Evolutionary conservation across 257 asterid species (phyloP), one percentile per base, ranked within the genome.

Genomic region (Knoxia roxburghii): DNA sequence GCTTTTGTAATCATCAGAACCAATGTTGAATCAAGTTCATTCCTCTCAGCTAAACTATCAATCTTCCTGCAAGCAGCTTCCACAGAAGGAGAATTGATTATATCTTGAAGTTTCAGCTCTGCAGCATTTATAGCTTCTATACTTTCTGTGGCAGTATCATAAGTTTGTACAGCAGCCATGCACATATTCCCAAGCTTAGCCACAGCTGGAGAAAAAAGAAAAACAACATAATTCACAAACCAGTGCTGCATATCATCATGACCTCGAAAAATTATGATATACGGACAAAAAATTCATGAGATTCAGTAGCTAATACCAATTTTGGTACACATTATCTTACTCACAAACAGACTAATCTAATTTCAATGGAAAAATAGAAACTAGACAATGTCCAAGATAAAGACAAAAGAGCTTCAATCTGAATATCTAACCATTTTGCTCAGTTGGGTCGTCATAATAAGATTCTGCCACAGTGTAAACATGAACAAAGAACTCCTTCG

Each of bases 61-160:
- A 94, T 94, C 79, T 94, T 90, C 80, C 81, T 79, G 78, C 95
- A 87, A 73, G 97, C 96, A 74, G 86, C 95, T 77, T 85, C 95
- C 40, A 94, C 72, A 7, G 96, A 84, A 24, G 96, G 97, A 70
- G 96, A 90, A 79, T 87, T 88, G 48, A 94, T 74, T 74, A 94
- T 87, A 77, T 94, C 97, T 78, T 90, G 89, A 69, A 87, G 78
- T 83, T 94, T 90, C 80, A 85, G 73, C 84, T 93, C 97, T 8
- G 97, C 96, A 64, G 90, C 84, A 68, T 81, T 85, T 23, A 87
- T 61, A 0, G 96, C 92, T 65, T 90, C 92, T 69, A 80, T 77
- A 72, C 88, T 88, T 77, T 85, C 95, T 26, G 88, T 78, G 70
- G 89, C 86, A 39, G 86, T 79, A 72, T 94, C 99, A 70, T 85